A percentile compares a stretch with the other conserved stretches of the same genome.
Evolutionary conservation across 2,329 filamentous ascomycete species (phyloP).

Genomic region (Westerdykella aurantiaca): DNA sequence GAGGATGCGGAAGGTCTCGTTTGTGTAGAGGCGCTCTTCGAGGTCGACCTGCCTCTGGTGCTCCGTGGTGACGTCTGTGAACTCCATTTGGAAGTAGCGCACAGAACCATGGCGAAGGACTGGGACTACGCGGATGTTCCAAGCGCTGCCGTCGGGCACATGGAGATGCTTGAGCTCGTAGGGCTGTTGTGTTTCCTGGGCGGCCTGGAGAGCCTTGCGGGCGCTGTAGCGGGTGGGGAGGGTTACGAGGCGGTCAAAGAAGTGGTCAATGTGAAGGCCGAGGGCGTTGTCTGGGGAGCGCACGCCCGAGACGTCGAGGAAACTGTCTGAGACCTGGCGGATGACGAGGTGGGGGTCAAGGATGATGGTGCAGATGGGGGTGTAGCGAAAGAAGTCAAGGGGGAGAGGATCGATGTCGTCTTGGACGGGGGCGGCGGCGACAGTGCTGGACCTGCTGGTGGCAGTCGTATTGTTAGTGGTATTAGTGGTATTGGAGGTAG

Average conservation of each 20-base stretch:
- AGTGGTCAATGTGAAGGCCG: slow-evolving; percentile 36
- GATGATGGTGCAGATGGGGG: slow-evolving; percentile 35
- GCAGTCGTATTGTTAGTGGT: slow-evolving; percentile 1
- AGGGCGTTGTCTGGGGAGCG: slow-evolving; percentile 32
- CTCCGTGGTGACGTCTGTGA: slow-evolving; percentile 35
- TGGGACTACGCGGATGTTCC: slow-evolving; percentile 40
- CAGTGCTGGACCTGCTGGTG: slow-evolving; percentile 7
- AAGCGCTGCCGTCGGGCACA: slow-evolving; percentile 15
- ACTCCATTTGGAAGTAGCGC: slow-evolving; percentile 40
- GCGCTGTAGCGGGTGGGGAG: slow-evolving; percentile 33
- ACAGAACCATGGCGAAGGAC: slow-evolving; percentile 39
- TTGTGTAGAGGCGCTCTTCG: slow-evolving; percentile 41
- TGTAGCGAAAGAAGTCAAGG: slow-evolving; percentile 33
- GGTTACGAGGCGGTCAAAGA: slow-evolving; percentile 31
- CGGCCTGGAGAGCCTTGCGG: slow-evolving; percentile 34
- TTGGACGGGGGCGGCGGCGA: no score
- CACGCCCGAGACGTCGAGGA: slow-evolving; percentile 31
- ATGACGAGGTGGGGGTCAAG: slow-evolving; percentile 50
- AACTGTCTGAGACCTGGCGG: slow-evolving; percentile 41
- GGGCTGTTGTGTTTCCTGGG: slow-evolving; percentile 31
- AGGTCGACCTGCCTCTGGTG: slow-evolving; percentile 33
- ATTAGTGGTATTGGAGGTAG: slow-evolving; percentile 2
- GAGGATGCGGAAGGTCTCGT: slow-evolving; percentile 56
- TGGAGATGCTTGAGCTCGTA: slow-evolving; percentile 33
- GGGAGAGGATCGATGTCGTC: slow-evolving; percentile 2